Base-by-base conservation (phyloP, 345 rosid species). In the Citrus inodora region DNA sequence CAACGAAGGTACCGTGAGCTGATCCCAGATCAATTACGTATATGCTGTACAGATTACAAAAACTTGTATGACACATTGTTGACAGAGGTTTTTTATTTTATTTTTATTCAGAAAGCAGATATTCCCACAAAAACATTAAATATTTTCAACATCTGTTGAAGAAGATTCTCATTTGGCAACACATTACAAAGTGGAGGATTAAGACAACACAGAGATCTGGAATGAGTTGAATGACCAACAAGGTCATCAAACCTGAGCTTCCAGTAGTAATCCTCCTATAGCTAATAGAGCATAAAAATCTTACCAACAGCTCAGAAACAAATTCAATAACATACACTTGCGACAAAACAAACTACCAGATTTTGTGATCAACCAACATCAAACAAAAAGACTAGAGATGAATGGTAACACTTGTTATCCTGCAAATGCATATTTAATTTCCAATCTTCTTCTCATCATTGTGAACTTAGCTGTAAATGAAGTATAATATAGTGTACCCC, bases 1-100 rank as follows among this genome's bases (percentile, higher is more conserved):
- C 98, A 68, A 94, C 99, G 76, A 95, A 94, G 2, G 94, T 94
- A 46, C 98, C 98, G 67, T 88, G 98, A 19, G 87, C 89, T 77
- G 95, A 92, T 65, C 98, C 91, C 85, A 91, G 79, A 85, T 90
- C 98, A 80, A 90, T 89, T 27, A 92, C 94, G 78, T 82, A 94
- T 61, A 94, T 79, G 79, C 98, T 94, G 88, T 76, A 75, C 70
- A 76, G 72, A 42, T 70, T 37, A 80, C 40, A 40, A 73, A 68
- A 58, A 9, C 28, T 75, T 70, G 33, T 17, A 76, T 60, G 55
- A 25, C 35, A 63, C 24, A 73, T 35, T 13, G 42, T n/a, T 75
- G 46, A 64, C 8, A 66, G 70, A 67, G 22, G 33, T 65, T 7
- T 17, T 69, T 69, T 16, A 40, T 25, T 69, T 68, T 32, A 33